phyloP scores from a whole-genome alignment of 257 asterid genomes.

The Fraxinus americana region DNA sequence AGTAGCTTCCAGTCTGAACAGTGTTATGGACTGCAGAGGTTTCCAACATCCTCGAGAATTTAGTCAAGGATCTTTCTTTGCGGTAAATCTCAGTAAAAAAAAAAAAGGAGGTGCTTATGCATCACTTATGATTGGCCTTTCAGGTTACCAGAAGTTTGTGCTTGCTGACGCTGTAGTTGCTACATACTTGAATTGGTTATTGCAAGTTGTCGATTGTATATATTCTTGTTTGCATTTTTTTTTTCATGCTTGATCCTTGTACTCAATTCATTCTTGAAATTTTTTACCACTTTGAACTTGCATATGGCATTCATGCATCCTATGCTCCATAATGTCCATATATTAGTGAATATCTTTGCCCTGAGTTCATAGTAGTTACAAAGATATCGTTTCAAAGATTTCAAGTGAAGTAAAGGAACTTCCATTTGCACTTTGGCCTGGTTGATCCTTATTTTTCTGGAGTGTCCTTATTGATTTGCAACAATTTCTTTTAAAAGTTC shows the following conservation, averaged over 20 bases:
- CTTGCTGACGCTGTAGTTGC: not conserved
- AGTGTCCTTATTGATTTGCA: not conserved
- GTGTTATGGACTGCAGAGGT: not conserved
- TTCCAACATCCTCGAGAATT: not conserved
- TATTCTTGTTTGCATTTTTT: not conserved
- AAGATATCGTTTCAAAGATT: not conserved
- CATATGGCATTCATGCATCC: not conserved
- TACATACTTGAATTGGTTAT: not conserved
- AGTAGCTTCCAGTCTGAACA: slow-evolving; percentile 3
- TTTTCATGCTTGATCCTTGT: not conserved
- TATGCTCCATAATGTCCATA: not conserved
- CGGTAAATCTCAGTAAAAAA: not conserved
- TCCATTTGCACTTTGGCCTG: not conserved
- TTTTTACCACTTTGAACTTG: not conserved
- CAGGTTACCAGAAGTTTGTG: not conserved
- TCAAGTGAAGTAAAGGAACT: not conserved
- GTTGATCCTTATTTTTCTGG: not conserved
- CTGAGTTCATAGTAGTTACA: not conserved
- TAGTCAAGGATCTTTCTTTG: not conserved
- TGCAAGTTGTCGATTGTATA: not conserved
- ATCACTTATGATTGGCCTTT: not conserved
- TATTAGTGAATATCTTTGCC: not conserved
- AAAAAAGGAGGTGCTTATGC: not conserved
- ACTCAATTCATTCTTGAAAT: not conserved
- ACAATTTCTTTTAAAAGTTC: not conserved